Evolutionary conservation across 208 protist genomes (phyloP), one percentile per base, ranked within the genome.

Genomic region (Trypanosoma lewisi): DNA sequence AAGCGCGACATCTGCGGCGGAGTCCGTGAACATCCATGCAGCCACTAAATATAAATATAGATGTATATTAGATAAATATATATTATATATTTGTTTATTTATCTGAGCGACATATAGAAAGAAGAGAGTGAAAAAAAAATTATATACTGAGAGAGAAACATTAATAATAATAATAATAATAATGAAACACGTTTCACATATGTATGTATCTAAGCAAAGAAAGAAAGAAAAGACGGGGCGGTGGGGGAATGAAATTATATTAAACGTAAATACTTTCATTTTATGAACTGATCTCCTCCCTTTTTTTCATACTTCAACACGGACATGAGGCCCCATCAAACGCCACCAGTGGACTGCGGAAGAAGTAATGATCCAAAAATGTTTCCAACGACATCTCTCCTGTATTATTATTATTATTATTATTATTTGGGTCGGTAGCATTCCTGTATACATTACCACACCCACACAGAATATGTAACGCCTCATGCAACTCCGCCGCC

Each of bases 1-100:
- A 64, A 91, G 77, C 48, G 80, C 74, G n/a, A 67, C 70, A 37
- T 72, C 79, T 8, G 62, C 77, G 14, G 78, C 83, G 56, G 82
- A 70, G 63, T 95, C 88, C 8, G 78, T 80, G 36, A 91, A 83
- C 82, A 93, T 89, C 2, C 16, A n/a, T 33, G 12, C 21, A 67
- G 59, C 36, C 62, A 41, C 36, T 41, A 41, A 41, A 41, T 33
- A 3, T 9, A 25, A 60, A 37, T 39, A n/a, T 5, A 8, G 19
- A 8, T 17, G 21, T 30, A 9, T 25, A 44, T 36, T 33, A 55
- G n/a, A 64, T 54, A 17, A 39, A 44, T 50, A 61, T 52, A 50
- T n/a, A 44, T 17, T 12, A 61, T 50, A 14, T 7, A 16, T 44
- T 57, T 57, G 21, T 34, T 33, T 41, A 16, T 41, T 16, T 16